Evolutionary conservation across 179 eudicot genomes (phyloP).

Genomic region (Sideroxylon spinosum): DNA sequence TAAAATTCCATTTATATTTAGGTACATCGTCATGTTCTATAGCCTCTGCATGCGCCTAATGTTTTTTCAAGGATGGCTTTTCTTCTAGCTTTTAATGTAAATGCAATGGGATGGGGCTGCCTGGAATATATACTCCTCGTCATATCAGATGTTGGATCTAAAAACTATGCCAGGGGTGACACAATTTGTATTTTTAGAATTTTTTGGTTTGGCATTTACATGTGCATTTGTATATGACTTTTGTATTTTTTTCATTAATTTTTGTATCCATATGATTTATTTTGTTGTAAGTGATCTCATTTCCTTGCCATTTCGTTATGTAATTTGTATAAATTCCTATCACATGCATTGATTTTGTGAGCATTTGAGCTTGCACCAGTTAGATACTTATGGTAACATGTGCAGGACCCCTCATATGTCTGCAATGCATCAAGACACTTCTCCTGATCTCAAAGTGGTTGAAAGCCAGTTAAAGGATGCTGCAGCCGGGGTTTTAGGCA

Average conservation of each 20-base stretch:
- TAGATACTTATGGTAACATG: not conserved
- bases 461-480: slow-evolving; percentile 74
- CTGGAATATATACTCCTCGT: not conserved
- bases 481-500: slow-evolving; percentile 83
- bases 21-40: slow-evolving; percentile 28
- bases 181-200: too few relatives aligned
- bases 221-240: not conserved
- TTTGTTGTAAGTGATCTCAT: not conserved
- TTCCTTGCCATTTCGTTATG: too few relatives aligned
- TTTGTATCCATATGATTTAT: not conserved
- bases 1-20: slow-evolving; percentile 60
- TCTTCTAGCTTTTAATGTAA: not conserved
- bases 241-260: not conserved
- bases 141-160: not conserved
- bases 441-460: slow-evolving; percentile 79
- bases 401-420: slow-evolving; percentile 93
- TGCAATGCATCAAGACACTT: slow-evolving; percentile 87
- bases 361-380: slow-evolving; percentile 8
- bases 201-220: too few relatives aligned
- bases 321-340: not conserved
- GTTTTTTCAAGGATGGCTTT: not conserved
- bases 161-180: too few relatives aligned
- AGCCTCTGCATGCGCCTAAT: not conserved
- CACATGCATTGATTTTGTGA: not conserved
- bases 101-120: not conserved